phyloP scores from a whole-genome alignment of 139 green algal species.

The Astrephomene gubernaculifera region DNA sequence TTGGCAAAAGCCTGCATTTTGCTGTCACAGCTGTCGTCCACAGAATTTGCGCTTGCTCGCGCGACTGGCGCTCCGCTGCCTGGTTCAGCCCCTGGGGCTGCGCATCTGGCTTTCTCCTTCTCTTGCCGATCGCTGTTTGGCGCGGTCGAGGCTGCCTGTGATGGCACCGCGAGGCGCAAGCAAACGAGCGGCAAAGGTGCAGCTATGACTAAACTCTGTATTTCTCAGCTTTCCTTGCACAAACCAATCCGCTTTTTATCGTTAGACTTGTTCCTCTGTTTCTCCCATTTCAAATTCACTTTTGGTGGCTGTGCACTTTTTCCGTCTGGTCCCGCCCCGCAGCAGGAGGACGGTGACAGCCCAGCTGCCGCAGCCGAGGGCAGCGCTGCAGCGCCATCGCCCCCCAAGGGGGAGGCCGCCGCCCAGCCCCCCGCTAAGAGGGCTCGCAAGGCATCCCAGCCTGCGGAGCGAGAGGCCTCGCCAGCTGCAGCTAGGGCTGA shows the following conservation, averaged over 20 bases:
- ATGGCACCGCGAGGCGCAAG: not conserved
- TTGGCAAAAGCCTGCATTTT: too few species aligned
- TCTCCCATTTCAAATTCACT: not conserved
- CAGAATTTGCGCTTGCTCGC: too few species aligned
- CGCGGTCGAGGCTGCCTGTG: not conserved
- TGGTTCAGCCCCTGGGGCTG: not conserved
- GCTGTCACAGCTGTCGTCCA: too few species aligned
- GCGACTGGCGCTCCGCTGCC: not conserved
- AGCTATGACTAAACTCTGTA: not conserved
- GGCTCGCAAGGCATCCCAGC: too few species aligned
- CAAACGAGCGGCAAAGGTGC: not conserved
- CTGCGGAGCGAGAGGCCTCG: too few species aligned
- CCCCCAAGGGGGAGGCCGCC: too few species aligned
- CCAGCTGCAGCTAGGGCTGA: too few species aligned
- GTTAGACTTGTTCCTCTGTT: not conserved
- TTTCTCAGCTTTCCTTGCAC: not conserved
- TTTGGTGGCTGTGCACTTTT: not conserved
- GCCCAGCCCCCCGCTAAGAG: too few species aligned
- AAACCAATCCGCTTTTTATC: not conserved
- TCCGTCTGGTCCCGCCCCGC: not conserved
- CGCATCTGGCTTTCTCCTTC: not conserved
- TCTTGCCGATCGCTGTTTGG: not conserved
- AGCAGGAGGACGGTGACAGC: not conserved
- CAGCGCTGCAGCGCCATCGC: not conserved
- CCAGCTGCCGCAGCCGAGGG: not conserved